phyloP scores from a whole-genome alignment of 352 stramenopile species.

The Phytophthora parvispora region DNA sequence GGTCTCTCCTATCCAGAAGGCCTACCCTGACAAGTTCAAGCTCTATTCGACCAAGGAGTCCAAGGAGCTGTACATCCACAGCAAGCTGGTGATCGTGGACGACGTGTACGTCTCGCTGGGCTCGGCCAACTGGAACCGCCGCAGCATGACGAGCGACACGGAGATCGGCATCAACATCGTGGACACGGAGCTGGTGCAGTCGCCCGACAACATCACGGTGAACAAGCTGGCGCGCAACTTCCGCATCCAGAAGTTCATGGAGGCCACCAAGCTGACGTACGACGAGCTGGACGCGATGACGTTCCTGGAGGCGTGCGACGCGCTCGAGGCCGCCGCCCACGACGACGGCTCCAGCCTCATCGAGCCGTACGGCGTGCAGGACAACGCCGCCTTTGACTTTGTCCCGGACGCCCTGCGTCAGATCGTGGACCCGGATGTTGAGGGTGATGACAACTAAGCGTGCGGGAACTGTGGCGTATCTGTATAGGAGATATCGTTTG shows the following conservation, averaged over 20 bases:
- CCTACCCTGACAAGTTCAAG: conserved; percentile 65
- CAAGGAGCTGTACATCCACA: conserved; percentile 70
- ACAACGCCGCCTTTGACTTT: conserved; percentile 41
- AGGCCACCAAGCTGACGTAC: conserved; percentile 49
- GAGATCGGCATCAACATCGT: conserved; percentile 73
- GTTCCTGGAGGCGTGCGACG: conserved; percentile 40
- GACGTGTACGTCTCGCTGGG: conserved; percentile 89
- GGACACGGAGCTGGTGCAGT: conserved; percentile 47
- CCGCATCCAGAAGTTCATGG: conserved; percentile 66
- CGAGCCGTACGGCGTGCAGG: conserved; percentile 53
- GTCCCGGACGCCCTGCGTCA: conserved; percentile 46
- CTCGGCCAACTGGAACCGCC: conserved; percentile 94
- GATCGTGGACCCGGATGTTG: conserved; percentile 55
- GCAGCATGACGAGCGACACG: conserved; percentile 81
- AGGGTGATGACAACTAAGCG: conserved; percentile 11
- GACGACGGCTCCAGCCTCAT: conserved; percentile 44
- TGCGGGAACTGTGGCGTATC: too few relatives aligned
- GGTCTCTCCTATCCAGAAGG: conserved; percentile 58
- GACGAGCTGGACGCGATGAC: conserved; percentile 47
- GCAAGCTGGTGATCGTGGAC: conserved; percentile 85
- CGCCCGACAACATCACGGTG: conserved; percentile 53
- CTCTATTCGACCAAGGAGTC: conserved; percentile 64
- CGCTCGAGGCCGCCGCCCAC: conserved; percentile 32
- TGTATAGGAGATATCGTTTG: too few relatives aligned
- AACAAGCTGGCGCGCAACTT: conserved; percentile 51